Evolutionary conservation across 345 rosid genomes (phyloP), one percentile per base, ranked within the genome.

Genomic region (Crucihimalaya himalaica): DNA sequence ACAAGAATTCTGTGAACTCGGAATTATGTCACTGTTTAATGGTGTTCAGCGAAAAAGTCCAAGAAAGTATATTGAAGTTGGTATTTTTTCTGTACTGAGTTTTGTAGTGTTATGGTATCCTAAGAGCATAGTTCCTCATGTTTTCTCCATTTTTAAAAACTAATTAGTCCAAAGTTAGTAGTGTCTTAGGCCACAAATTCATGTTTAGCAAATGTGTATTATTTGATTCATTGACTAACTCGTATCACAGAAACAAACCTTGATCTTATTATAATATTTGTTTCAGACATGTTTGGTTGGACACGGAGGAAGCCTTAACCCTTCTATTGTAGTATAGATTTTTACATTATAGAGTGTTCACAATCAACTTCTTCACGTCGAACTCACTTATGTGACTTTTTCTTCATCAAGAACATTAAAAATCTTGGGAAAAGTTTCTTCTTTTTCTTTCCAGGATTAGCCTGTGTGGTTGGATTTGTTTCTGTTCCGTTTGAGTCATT

Each of bases 381-480:
- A 59, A 31, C 55, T 79, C 50, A 63, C 81, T 84, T 89, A 18
- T 80, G 76, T 23, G 87, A 58, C 84, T 82, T 91, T 76, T 76
- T 88, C 79, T 82, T 85, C 65, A 79, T 83, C 65, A 89, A 43
- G 48, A 91, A 84, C 93, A 89, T 82, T 0, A 91, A 81, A 71
- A 89, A 37, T 48, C 91, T 83, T 1, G 98, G 98, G 81, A 94
- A 87, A 28, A 86, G 28, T 29, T 88, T 83, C 78, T 54, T 91
- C 85, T 86, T 94, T 87, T 85, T 93, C 88, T 80, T 87, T 12
- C 13, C 73, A 53, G 56, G 58, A 74, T 72, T 83, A 20, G 19
- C 57, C 29, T 80, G 86, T 15, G 86, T 76, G 13, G 75, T 56
- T 50, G 66, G 5, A 40, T 32, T 21, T 62, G 71, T 52, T 67